phyloP scores from a whole-genome alignment of 2,329 filamentous ascomycete species.

The Trichoderma pleuroti region DNA sequence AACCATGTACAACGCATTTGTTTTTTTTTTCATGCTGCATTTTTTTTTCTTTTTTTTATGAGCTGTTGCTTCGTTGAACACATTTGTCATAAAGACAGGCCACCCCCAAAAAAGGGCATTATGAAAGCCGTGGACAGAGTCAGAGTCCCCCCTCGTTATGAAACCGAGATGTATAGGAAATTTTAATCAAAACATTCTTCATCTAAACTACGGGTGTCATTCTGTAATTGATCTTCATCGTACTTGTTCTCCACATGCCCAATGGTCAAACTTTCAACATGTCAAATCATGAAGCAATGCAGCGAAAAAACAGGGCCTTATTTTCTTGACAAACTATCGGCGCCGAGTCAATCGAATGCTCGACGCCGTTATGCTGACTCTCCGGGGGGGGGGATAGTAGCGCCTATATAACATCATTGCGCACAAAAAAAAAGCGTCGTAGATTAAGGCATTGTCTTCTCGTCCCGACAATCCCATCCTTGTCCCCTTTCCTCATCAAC shows the following conservation, averaged over 20 bases:
- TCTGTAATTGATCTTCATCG: neutral
- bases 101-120: neutral
- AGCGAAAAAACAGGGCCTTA: neutral
- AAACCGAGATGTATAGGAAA: conserved; percentile 8
- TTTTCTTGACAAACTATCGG: conserved; percentile 5
- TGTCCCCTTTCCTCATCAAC: neutral
- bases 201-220: neutral
- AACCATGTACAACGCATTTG: neutral
- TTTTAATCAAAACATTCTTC: conserved; percentile 12
- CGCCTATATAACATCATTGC: conserved; percentile 8
- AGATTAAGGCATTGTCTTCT: neutral
- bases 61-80: neutral
- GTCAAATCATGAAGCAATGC: neutral
- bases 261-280: neutral
- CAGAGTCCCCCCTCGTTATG: conserved; percentile 14
- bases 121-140: neutral
- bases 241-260: neutral
- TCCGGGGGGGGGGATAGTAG: neutral
- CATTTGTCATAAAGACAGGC: neutral
- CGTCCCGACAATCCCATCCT: conserved; percentile 7
- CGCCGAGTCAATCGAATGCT: neutral
- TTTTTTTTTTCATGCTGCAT: conserved; percentile 1
- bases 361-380: conserved; percentile 2
- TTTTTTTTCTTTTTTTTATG: neutral
- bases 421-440: conserved; percentile 2